A percentile compares a stretch with the other conserved stretches of the same genome.
These are phyloP conservation scores for Ciborinia camelliae DNA, from an alignment of 2,329 filamentous ascomycete species.

Conservation along the genomic window DNA sequence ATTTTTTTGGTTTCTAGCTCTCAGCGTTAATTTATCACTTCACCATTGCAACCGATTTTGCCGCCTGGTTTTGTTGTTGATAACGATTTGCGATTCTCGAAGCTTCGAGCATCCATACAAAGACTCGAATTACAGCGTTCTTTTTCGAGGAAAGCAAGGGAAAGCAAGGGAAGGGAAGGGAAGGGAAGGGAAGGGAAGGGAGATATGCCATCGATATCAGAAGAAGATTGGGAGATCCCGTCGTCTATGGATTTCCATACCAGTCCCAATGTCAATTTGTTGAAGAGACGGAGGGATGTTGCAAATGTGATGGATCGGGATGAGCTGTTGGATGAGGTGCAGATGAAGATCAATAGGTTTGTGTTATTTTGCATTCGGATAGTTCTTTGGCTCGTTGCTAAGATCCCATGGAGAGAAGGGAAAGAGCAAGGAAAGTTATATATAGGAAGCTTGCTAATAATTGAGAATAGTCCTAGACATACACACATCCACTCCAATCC, in stretches of 20 bases:
- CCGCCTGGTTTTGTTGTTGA: not conserved
- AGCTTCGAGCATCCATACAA: not conserved
- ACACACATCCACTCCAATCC: not conserved
- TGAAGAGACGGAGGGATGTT: slow-evolving; percentile 32
- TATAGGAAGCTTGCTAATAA: not conserved
- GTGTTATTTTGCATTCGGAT: not conserved
- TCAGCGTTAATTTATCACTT: not conserved
- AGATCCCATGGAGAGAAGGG: no score
- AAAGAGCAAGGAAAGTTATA: not conserved
- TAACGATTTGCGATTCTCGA: not conserved
- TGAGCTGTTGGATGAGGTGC: slow-evolving; percentile 7
- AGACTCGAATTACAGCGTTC: not conserved
- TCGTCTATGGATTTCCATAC: slow-evolving; percentile 12
- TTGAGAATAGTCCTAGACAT: slow-evolving; percentile 3
- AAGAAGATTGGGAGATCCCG: slow-evolving; percentile 21
- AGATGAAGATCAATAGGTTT: slow-evolving; percentile 22
- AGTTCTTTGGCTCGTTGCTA: not conserved
- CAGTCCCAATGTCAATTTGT: slow-evolving; percentile 9
- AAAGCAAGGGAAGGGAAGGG: not conserved
- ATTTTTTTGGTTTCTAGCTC: not conserved
- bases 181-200: not conserved
- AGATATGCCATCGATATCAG: slow-evolving; percentile 32
- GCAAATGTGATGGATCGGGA: not conserved
- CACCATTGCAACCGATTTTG: not conserved
- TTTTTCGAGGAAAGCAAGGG: not conserved